A percentile compares a stretch with the other conserved stretches of the same genome.
phyloP scores from a whole-genome alignment of 352 stramenopile species.

The Elongisporangium senticosum region DNA sequence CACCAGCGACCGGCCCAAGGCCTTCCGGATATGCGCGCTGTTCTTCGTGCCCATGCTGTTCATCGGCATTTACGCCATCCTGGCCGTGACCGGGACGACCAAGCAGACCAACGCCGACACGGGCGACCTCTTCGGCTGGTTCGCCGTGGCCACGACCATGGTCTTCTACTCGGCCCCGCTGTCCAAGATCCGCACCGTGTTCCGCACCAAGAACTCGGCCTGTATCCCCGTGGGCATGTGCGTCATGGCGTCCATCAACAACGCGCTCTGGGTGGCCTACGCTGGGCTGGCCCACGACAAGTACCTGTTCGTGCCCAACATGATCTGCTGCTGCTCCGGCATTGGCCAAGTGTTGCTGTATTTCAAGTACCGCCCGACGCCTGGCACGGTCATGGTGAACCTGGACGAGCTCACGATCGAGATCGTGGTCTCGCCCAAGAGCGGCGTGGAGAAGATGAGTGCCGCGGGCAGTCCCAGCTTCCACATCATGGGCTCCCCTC shows the following conservation, averaged over 20 bases:
- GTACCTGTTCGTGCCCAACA: slow-evolving; percentile 36
- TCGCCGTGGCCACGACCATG: slow-evolving; percentile 29
- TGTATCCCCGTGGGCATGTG: slow-evolving; percentile 46
- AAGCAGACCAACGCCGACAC: slow-evolving; percentile 17
- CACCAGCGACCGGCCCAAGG: background rate
- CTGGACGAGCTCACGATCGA: too few relatives aligned
- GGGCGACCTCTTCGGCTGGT: slow-evolving; percentile 21
- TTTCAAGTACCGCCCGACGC: too few relatives aligned
- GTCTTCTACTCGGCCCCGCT: slow-evolving; percentile 45
- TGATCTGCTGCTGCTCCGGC: slow-evolving; percentile 19
- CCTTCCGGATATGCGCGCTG: slow-evolving; percentile 1
- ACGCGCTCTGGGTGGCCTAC: slow-evolving; percentile 42
- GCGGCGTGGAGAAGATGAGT: too few relatives aligned
- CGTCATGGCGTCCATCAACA: slow-evolving; percentile 33
- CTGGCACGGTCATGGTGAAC: too few relatives aligned
- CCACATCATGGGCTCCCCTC: too few relatives aligned
- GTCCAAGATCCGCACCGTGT: slow-evolving; percentile 30
- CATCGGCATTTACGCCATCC: slow-evolving; percentile 7
- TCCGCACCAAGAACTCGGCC: slow-evolving; percentile 28
- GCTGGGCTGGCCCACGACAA: slow-evolving; percentile 30
- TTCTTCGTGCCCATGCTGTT: slow-evolving; percentile 10
- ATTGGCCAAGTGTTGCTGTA: background rate
- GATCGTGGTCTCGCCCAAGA: too few relatives aligned
- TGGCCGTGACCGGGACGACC: slow-evolving; percentile 11
- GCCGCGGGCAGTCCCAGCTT: too few relatives aligned